These are phyloP conservation scores for Amylostereum areolatum DNA, from an alignment of 1,284 basidiomycete species.

Conservation along the genomic window DNA sequence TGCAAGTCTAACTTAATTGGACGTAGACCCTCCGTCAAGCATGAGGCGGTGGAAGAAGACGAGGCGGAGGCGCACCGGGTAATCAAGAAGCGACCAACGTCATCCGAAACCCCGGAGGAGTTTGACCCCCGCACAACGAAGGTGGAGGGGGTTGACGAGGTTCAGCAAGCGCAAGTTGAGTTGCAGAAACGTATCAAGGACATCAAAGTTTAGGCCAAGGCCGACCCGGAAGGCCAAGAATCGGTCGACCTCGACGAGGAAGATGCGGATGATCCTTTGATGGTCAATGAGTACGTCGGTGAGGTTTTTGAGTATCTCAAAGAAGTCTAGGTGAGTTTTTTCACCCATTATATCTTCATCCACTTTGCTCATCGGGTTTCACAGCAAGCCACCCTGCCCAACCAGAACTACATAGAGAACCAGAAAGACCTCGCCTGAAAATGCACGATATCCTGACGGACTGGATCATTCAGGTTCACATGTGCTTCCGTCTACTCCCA, in stretches of 20 bases:
- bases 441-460: conserved; percentile 95
- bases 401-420: conserved; percentile 85
- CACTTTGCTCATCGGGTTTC: too few species aligned
- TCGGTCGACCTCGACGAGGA: conserved; percentile 93
- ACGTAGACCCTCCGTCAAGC: conserved; percentile 1
- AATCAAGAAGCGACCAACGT: conserved; percentile 69
- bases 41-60: conserved; percentile 34
- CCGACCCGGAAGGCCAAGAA: conserved; percentile 52
- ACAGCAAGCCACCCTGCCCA: conserved; percentile 83
- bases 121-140: too few species aligned
- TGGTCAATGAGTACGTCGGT: conserved; percentile 95
- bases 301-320: conserved; percentile 95
- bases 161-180: conserved; percentile 19
- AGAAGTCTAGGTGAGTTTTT: conserved; percentile 49
- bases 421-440: conserved; percentile 88
- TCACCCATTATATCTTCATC: not conserved
- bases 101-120: conserved; percentile 61
- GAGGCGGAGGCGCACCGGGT: conserved; percentile 39
- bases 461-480: conserved; percentile 96
- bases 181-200: conserved; percentile 19
- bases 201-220: conserved; percentile 41
- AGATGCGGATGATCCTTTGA: conserved; percentile 90
- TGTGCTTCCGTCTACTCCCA: conserved; percentile 88
- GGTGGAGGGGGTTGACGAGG: conserved; percentile 29
- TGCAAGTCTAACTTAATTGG: conserved; percentile 12